These are phyloP conservation scores for Aquilaria sinensis DNA, from an alignment of 345 rosid genomes.

Conservation along the genomic window DNA sequence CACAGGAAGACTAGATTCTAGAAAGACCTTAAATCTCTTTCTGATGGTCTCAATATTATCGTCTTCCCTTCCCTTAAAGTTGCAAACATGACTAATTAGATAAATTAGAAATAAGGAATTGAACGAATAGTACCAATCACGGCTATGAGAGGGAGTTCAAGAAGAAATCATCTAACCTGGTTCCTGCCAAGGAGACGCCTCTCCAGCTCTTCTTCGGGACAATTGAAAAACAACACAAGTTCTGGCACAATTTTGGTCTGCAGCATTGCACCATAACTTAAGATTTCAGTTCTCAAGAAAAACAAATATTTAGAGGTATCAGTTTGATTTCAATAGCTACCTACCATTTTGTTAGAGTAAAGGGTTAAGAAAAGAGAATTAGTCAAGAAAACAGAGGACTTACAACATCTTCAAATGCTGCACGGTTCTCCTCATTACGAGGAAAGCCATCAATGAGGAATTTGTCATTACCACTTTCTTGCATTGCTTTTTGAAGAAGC, in stretches of 20 bases:
- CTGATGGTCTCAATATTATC: conserved; percentile 59
- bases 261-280: conserved; percentile 8
- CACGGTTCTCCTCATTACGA: conserved; percentile 73
- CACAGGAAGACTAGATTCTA: conserved; percentile 58
- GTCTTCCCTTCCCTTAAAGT: conserved; percentile 67
- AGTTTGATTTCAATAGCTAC: too few species aligned
- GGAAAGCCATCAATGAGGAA: conserved; percentile 86
- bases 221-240: conserved; percentile 52
- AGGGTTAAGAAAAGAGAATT: neutral
- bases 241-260: conserved; percentile 64
- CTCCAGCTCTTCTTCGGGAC: conserved; percentile 63
- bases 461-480: conserved; percentile 47
- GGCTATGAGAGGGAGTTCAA: neutral
- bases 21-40: conserved; percentile 58
- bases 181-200: conserved; percentile 55
- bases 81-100: neutral
- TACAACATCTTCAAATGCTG: conserved; percentile 62
- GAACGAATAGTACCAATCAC: too few species aligned
- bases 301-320: too few species aligned
- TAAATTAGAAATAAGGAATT: conserved; percentile 1
- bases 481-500: conserved; percentile 71
- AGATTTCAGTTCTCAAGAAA: neutral
- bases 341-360: neutral
- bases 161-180: conserved; percentile 43
- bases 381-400: conserved; percentile 18